Conservation (phyloP, 352 stramenopile species). For the Aphanomyces astaci region DNA sequence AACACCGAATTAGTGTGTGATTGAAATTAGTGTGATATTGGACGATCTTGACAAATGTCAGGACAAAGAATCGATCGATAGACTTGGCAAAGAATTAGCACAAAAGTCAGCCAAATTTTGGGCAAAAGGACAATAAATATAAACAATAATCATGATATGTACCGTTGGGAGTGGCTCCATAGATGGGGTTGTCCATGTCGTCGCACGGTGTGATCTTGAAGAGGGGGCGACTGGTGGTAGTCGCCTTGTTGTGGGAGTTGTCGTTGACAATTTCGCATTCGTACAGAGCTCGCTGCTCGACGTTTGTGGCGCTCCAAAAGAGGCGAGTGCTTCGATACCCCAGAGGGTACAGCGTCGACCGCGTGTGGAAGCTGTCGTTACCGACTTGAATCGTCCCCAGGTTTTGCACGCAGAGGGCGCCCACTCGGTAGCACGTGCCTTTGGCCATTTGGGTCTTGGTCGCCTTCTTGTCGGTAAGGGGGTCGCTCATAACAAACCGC, state of each 20-base stretch:
- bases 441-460: slow-evolving; percentile 21
- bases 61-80: too few species aligned
- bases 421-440: slow-evolving; percentile 54
- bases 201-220: slow-evolving; percentile 79
- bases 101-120: too few species aligned
- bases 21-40: too few species aligned
- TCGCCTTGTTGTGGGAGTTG: slow-evolving; percentile 8
- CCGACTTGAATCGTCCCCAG: slow-evolving; percentile 71
- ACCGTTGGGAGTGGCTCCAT: slow-evolving; percentile 44
- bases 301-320: slow-evolving; percentile 78
- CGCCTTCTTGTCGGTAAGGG: neutral
- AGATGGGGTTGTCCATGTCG: slow-evolving; percentile 51
- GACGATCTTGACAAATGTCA: too few species aligned
- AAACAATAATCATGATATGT: too few species aligned
- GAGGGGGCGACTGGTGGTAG: slow-evolving; percentile 37
- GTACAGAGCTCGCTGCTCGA: slow-evolving; percentile 79
- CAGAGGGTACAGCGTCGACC: slow-evolving; percentile 79
- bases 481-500: slow-evolving; percentile 20
- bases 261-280: slow-evolving; percentile 82
- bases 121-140: too few species aligned
- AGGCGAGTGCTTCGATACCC: slow-evolving; percentile 88
- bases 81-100: too few species aligned
- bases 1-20: too few species aligned
- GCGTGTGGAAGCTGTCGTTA: slow-evolving; percentile 79
- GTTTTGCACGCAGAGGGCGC: slow-evolving; percentile 71